A percentile compares a stretch with the other conserved stretches of the same genome.
These are phyloP conservation scores for Cairneyella variabilis DNA, from an alignment of 495 filamentous ascomycete species.

Conservation along the genomic window DNA sequence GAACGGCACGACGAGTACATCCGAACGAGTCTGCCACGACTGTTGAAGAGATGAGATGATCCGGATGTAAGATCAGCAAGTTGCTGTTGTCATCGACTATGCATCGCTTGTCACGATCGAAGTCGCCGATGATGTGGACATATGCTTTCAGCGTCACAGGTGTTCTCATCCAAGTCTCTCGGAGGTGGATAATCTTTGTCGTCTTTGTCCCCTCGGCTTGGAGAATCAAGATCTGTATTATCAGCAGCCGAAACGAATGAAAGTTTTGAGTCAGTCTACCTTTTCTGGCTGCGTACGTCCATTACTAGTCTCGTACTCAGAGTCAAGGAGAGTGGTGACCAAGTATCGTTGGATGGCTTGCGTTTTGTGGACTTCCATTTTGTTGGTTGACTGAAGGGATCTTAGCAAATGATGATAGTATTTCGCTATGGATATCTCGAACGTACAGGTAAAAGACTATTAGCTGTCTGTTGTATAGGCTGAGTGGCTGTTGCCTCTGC, in stretches of 20 bases:
- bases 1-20: constrained; percentile 82
- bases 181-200: constrained; percentile 67
- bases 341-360: constrained; percentile 80
- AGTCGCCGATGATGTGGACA: constrained; percentile 82
- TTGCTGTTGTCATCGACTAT: constrained; percentile 72
- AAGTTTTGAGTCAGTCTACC: constrained; percentile 36
- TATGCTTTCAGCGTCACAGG: constrained; percentile 67
- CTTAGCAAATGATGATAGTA: constrained; percentile 38
- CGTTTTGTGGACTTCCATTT: constrained; percentile 54
- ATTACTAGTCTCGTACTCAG: constrained; percentile 56
- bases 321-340: constrained; percentile 65
- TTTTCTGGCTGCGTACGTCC: constrained; percentile 65
- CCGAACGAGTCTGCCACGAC: constrained; percentile 90
- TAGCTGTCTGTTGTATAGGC: constrained; percentile 24
- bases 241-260: neutral
- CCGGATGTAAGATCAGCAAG: constrained; percentile 89
- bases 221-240: constrained; percentile 64
- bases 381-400: constrained; percentile 44
- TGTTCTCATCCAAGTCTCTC: constrained; percentile 81
- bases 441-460: constrained; percentile 44
- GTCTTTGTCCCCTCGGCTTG: constrained; percentile 65
- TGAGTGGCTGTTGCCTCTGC: constrained; percentile 57
- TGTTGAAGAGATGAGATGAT: constrained; percentile 91
- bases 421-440: constrained; percentile 28
- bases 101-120: constrained; percentile 56